Evolutionary conservation across 176 grass and related monocot species (phyloP).

Genomic region (Zea mays): DNA sequence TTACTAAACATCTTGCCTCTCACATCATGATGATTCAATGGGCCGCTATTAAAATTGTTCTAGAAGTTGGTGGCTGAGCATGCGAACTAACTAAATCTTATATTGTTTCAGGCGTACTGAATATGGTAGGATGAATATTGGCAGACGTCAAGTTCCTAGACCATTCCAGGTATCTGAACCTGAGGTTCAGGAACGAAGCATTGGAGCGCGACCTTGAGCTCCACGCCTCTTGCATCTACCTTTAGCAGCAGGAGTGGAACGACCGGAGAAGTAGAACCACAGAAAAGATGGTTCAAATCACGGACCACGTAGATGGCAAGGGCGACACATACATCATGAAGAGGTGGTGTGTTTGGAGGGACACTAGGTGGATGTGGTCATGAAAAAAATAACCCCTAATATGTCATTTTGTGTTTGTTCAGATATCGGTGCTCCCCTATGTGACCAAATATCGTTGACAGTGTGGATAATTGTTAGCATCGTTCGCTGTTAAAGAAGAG

Average conservation of each 20-base stretch:
- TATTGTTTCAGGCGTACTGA: too few relatives aligned
- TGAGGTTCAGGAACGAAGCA: slow-evolving; percentile 63
- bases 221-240: slow-evolving; percentile 31
- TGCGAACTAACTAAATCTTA: too few relatives aligned
- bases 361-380: slow-evolving; percentile 86
- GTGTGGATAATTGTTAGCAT: not conserved
- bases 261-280: not conserved
- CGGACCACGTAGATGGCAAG: slow-evolving; percentile 7
- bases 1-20: too few relatives aligned
- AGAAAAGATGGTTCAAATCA: not conserved
- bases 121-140: too few relatives aligned
- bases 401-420: not conserved
- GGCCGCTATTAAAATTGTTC: too few relatives aligned
- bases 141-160: slow-evolving; percentile 60
- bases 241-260: slow-evolving; percentile 24
- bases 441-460: not conserved
- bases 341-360: slow-evolving; percentile 71
- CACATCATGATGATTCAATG: too few relatives aligned
- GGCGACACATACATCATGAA: not conserved
- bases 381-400: not conserved
- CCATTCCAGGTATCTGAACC: slow-evolving; percentile 65
- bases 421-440: not conserved
- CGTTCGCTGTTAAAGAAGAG: not conserved
- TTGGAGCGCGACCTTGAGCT: slow-evolving; percentile 51
- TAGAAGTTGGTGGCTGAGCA: too few relatives aligned